Conservation (phyloP, 148 eudicot species). For the Rhododendron henanense region DNA sequence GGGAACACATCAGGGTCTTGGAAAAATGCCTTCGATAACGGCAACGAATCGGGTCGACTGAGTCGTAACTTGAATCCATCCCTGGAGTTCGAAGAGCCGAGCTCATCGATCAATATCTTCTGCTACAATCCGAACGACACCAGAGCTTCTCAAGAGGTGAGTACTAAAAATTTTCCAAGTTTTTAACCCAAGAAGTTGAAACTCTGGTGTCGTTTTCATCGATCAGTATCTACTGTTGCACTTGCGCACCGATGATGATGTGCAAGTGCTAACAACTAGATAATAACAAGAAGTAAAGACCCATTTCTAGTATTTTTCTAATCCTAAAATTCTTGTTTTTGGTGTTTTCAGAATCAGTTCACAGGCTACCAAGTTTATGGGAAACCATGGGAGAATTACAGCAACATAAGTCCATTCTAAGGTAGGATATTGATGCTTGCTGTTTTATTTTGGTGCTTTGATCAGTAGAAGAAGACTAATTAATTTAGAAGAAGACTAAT, state of each 20-base stretch:
- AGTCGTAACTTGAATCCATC: background rate
- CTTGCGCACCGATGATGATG: no score
- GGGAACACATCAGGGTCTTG: slow-evolving; percentile 15
- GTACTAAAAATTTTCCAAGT: background rate
- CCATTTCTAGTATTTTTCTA: background rate
- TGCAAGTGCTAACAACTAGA: background rate
- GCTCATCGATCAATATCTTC: slow-evolving; percentile 18
- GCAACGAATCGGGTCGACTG: background rate
- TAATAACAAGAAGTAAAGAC: background rate
- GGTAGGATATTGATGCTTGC: background rate
- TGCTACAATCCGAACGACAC: slow-evolving; percentile 15
- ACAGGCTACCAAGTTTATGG: slow-evolving; percentile 14
- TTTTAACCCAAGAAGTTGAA: background rate
- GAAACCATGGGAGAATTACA: slow-evolving; percentile 25
- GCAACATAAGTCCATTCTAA: slow-evolving; percentile 10
- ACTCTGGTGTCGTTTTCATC: background rate
- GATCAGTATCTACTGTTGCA: no score
- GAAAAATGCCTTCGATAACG: slow-evolving; percentile 5
- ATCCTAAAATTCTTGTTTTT: background rate
- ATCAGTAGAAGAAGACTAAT: background rate
- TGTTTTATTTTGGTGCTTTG: background rate
- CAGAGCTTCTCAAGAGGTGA: slow-evolving; percentile 25
- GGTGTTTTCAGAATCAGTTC: slow-evolving; percentile 23
- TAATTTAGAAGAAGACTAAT: background rate
- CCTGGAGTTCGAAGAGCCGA: slow-evolving; percentile 4